Base-by-base conservation (phyloP, 108 stramenopile species). In the Skeletonema potamos region DNA sequence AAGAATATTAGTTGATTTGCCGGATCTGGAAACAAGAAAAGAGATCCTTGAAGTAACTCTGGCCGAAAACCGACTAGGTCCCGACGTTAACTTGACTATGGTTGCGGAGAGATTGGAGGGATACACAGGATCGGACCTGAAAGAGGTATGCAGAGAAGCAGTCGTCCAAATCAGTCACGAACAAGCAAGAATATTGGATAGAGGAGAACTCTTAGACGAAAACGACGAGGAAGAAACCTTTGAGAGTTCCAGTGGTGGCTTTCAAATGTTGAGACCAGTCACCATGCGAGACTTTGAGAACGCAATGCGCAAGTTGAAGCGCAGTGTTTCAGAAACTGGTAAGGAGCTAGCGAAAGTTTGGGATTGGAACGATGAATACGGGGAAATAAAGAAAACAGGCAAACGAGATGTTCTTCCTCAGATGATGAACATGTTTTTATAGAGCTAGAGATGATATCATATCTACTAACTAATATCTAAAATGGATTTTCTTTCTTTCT, bases 301-400 rank as follows among this genome's bases (percentile, higher is more conserved):
- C 58, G 95, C 97, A 15, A 77, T 97, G 84, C 76, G 70, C 63
- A 95, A 96, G 84, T 72, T 99, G 71, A 95, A 94, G 54, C 88
- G 95, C 4, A 95, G 93, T 67, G 98, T 99, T 37, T 93, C 94
- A 6, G 98, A 97, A 81, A 95, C 87, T 66, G 97, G 98, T 1
- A 81, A 89, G 17, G 98, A 99, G 71, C 58, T 97, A 51, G 78
- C 88, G 2, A 82, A 92, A 70, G 96, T 99, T 1, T 91, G 89
- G 86, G 95, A 97, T 68, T 99, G 98, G 98, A 99, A 99, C 73
- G 95, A 96, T 58, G 90, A 97, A 70, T 99, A 96, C 62, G 98
- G 98, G 29, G 98, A 99, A 72, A 89, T 97, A 26, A 96, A 96
- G 80, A 92, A 88, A 78, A 79, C 84, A 43, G 83, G 82, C 48